Percentiles rank a stretch among this genome's conserved stretches.
Conservation (phyloP, 2,329 filamentous ascomycete genomes). For the Sarocladium brachiariae region DNA sequence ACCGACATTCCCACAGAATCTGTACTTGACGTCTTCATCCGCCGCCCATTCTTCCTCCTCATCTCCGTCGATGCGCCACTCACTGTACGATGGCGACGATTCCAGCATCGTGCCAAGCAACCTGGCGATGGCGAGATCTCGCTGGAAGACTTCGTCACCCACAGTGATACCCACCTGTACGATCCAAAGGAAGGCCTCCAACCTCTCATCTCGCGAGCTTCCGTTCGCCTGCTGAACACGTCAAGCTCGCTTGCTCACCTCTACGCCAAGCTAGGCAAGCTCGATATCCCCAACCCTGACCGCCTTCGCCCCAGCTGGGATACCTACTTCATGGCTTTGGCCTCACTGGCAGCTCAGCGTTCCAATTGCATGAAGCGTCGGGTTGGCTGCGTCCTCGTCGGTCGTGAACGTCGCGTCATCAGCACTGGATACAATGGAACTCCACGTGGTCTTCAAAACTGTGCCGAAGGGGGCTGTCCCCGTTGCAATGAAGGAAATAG, state of each 20-base stretch:
- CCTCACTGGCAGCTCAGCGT: constrained; percentile 79
- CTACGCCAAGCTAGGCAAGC: constrained; percentile 61
- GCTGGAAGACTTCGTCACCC: constrained; percentile 49
- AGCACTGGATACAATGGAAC: constrained; percentile 97
- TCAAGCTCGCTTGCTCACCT: constrained; percentile 65
- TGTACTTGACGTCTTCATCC: constrained; percentile 66
- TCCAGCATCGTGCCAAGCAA: constrained; percentile 33
- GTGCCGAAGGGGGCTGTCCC: constrained; percentile 82
- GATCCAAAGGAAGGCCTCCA: constrained; percentile 56
- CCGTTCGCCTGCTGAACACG: constrained; percentile 81
- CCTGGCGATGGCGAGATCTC: constrained; percentile 22
- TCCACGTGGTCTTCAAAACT: constrained; percentile 82
- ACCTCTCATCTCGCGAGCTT: constrained; percentile 71
- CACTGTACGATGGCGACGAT: constrained; percentile 74
- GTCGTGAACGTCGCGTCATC: constrained; percentile 74
- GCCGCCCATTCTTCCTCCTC: constrained; percentile 87
- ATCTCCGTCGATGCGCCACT: constrained; percentile 88
- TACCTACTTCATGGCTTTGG: constrained; percentile 96
- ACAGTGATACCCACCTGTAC: constrained; percentile 72
- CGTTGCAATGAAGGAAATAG: constrained; percentile 74
- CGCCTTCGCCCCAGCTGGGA: constrained; percentile 90
- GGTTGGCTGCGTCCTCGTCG: constrained; percentile 88
- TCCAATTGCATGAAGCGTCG: constrained; percentile 98
- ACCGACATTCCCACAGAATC: constrained; percentile 71
- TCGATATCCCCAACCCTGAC: constrained; percentile 71